These are phyloP conservation scores for Penicillium steckii DNA, from an alignment of 495 filamentous ascomycete species.

Conservation along the genomic window DNA sequence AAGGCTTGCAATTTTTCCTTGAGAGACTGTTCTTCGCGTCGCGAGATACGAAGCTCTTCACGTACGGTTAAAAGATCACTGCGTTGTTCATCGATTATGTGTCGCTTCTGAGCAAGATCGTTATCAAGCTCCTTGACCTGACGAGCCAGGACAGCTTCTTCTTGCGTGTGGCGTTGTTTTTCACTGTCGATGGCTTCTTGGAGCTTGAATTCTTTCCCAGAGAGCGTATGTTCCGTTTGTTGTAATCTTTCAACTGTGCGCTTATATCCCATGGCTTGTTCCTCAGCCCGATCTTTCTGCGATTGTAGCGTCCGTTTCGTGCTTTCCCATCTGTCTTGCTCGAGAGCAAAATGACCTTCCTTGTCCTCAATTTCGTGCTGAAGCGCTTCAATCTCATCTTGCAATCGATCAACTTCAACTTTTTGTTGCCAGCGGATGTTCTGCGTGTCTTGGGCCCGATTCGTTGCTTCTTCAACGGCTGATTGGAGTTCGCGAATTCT, in stretches of 20 bases:
- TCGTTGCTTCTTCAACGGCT: conserved; percentile 57
- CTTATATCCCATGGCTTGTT: conserved; percentile 67
- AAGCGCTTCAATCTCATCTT: conserved; percentile 66
- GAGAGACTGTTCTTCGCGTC: conserved; percentile 61
- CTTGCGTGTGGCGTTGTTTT: conserved; percentile 53
- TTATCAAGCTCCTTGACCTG: conserved; percentile 59
- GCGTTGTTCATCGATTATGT: conserved; percentile 51
- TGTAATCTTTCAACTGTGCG: conserved; percentile 72
- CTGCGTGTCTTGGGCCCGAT: conserved; percentile 55
- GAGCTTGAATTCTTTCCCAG: conserved; percentile 62
- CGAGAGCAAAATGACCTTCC: conserved; percentile 65
- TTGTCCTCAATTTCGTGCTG: conserved; percentile 73
- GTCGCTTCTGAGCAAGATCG: conserved; percentile 54
- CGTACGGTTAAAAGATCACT: conserved; percentile 59
- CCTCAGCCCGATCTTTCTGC: conserved; percentile 65
- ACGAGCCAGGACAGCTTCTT: conserved; percentile 52
- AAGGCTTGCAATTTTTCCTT: conserved; percentile 69
- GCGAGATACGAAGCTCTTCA: conserved; percentile 66
- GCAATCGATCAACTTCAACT: conserved; percentile 59
- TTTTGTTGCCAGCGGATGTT: conserved; percentile 59
- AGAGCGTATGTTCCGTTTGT: conserved; percentile 60
- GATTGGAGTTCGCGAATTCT: conserved; percentile 57
- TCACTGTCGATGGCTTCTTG: conserved; percentile 63
- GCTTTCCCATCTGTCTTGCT: conserved; percentile 69
- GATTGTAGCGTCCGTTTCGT: conserved; percentile 62